Conservation (phyloP, 306 rosid species). For the Acacia acuminata region DNA sequence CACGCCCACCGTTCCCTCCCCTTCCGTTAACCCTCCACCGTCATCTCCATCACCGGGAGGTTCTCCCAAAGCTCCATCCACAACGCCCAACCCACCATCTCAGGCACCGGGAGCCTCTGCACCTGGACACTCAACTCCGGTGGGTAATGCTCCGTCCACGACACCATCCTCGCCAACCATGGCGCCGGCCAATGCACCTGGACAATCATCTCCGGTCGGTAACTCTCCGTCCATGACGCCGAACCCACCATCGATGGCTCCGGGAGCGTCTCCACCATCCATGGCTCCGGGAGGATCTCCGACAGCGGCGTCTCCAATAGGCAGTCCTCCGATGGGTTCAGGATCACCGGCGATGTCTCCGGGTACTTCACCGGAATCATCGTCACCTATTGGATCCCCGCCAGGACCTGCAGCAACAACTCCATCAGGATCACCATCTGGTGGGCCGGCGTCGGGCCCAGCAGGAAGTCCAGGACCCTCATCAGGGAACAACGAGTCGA, state of each 20-base stretch:
- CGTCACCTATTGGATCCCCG: neutral
- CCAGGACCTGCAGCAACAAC: neutral
- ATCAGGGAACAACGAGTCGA: slow-evolving; percentile 24
- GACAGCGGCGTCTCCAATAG: neutral
- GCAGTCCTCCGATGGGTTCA: slow-evolving; percentile 7
- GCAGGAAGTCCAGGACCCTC: neutral
- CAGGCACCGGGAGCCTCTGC: neutral
- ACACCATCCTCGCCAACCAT: no score
- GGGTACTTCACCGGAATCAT: neutral
- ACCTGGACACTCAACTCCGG: neutral
- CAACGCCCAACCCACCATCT: neutral
- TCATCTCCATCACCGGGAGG: neutral
- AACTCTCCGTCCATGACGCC: slow-evolving; percentile 4
- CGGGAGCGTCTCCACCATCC: slow-evolving; percentile 21
- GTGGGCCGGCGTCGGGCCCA: neutral
- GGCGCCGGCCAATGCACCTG: neutral
- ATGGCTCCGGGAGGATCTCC: slow-evolving; percentile 3
- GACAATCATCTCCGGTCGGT: neutral
- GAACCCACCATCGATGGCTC: neutral
- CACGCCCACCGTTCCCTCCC: slow-evolving; percentile 15
- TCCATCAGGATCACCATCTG: neutral
- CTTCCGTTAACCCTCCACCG: neutral
- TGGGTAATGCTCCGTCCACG: neutral
- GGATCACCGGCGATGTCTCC: neutral
- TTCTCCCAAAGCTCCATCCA: neutral